Conservation (phyloP, 345 rosid species). For the Salix exigua region DNA sequence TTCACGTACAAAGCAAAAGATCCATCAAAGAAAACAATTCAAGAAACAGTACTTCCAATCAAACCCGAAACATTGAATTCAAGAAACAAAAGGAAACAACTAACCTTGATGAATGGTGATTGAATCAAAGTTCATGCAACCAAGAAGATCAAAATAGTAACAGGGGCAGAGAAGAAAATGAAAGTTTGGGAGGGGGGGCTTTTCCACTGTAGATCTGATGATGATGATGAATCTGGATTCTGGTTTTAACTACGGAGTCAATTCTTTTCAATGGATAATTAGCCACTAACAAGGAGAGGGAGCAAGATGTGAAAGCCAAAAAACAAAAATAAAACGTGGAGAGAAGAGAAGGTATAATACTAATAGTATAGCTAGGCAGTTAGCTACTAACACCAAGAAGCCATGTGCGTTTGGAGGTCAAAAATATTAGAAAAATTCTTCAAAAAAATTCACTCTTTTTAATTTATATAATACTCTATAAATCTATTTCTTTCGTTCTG, state of each 20-base stretch:
- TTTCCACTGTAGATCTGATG: conserved; percentile 50
- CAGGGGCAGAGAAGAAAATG: neutral
- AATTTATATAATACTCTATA: conserved; percentile 11
- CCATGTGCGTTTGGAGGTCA: conserved; percentile 71
- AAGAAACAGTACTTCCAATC: neutral
- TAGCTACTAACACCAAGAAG: conserved; percentile 28
- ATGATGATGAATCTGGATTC: conserved; percentile 12
- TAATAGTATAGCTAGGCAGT: neutral
- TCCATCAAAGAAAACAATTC: neutral
- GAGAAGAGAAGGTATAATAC: conserved; percentile 19
- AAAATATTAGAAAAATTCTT: conserved; percentile 45
- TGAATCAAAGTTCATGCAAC: neutral
- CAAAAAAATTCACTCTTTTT: neutral
- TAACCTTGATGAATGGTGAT: neutral
- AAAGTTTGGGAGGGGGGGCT: conserved; percentile 4
- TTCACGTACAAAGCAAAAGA: neutral
- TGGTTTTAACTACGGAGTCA: conserved; percentile 34
- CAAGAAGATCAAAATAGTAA: neutral
- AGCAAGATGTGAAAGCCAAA: conserved; percentile 38
- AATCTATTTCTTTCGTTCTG: conserved; percentile 6
- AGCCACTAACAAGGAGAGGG: conserved; percentile 2
- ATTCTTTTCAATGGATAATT: conserved; percentile 33
- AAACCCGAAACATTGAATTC: neutral
- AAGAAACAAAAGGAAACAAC: neutral
- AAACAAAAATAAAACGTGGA: conserved; percentile 27